A percentile compares a stretch with the other conserved stretches of the same genome.
Conservation (phyloP, 1,284 basidiomycete genomes). For the Vanrija pseudolonga region DNA sequence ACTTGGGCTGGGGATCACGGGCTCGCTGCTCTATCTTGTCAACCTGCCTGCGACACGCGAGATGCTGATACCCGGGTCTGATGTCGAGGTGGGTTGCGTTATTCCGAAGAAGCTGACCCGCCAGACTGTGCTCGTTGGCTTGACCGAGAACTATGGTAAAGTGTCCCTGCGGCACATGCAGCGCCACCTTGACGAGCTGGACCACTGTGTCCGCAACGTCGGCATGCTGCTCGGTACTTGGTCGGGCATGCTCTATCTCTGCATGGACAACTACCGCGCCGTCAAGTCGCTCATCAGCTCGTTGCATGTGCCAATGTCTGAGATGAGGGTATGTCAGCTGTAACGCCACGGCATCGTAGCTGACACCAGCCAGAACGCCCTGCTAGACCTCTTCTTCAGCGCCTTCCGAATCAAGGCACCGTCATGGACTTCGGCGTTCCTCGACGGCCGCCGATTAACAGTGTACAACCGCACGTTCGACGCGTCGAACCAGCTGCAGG, state of each 20-base stretch:
- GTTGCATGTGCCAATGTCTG: slow-evolving; percentile 78
- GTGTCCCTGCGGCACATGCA: slow-evolving; percentile 50
- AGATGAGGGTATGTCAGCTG: slow-evolving; percentile 62
- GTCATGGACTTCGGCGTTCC: slow-evolving; percentile 84
- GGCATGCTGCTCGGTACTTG: slow-evolving; percentile 83
- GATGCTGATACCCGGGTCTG: slow-evolving; percentile 75
- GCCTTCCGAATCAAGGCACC: slow-evolving; percentile 86
- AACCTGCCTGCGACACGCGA: slow-evolving; percentile 80
- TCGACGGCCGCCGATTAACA: slow-evolving; percentile 77
- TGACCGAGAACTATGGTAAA: slow-evolving; percentile 88
- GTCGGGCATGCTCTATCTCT: slow-evolving; percentile 92
- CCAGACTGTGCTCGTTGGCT: slow-evolving; percentile 75
- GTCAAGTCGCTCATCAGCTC: slow-evolving; percentile 81
- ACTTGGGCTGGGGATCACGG: slow-evolving; percentile 76
- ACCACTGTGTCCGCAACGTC: slow-evolving; percentile 71
- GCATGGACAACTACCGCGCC: slow-evolving; percentile 80
- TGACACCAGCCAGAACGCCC: slow-evolving; percentile 64
- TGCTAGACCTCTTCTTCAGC: slow-evolving; percentile 91
- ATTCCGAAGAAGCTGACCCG: slow-evolving; percentile 17
- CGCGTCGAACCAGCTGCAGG: slow-evolving; percentile 32
- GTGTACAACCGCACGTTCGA: slow-evolving; percentile 43
- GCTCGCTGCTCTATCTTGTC: slow-evolving; percentile 75
- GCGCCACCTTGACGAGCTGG: slow-evolving; percentile 68
- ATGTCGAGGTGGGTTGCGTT: slow-evolving; percentile 69
- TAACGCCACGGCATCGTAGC: slow-evolving; percentile 24